phyloP scores from a whole-genome alignment of 805 yeast genomes.

The Candida odintsovae region DNA sequence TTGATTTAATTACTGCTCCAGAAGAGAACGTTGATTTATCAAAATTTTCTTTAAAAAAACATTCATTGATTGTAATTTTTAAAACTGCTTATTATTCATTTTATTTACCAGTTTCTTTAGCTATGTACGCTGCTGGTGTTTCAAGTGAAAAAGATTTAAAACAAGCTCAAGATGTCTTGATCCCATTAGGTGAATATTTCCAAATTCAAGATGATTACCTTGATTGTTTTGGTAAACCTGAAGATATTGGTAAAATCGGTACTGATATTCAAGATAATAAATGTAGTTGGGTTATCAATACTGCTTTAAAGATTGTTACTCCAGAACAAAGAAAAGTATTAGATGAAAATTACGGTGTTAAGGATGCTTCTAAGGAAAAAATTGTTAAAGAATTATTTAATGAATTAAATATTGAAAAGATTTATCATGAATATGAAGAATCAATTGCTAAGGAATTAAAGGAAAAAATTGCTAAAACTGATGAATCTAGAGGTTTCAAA shows the following conservation, averaged over 20 bases:
- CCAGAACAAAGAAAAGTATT: conserved; percentile 78
- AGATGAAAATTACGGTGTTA: conserved; percentile 88
- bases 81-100: conserved; percentile 97
- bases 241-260: conserved; percentile 96
- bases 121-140: conserved; percentile 89
- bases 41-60: conserved; percentile 83
- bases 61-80: conserved; percentile 90
- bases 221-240: conserved; percentile 97
- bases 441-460: conserved; percentile 57
- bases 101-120: conserved; percentile 94
- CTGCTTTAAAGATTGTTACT: conserved; percentile 73
- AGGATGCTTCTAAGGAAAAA: conserved; percentile 62
- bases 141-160: conserved; percentile 65
- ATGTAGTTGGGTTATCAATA: conserved; percentile 96
- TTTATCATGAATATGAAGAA: conserved; percentile 83
- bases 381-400: conserved; percentile 66
- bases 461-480: conserved; percentile 60
- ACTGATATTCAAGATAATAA: conserved; percentile 98
- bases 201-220: conserved; percentile 97
- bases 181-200: conserved; percentile 97
- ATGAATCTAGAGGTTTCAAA: conserved; percentile 92
- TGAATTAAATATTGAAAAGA: conserved; percentile 64
- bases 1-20: conserved; percentile 95
- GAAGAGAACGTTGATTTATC: conserved; percentile 87
- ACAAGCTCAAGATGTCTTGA: conserved; percentile 81